Conservation (phyloP, 768 basidiomycete species). For the Naganishia vishniacii region DNA sequence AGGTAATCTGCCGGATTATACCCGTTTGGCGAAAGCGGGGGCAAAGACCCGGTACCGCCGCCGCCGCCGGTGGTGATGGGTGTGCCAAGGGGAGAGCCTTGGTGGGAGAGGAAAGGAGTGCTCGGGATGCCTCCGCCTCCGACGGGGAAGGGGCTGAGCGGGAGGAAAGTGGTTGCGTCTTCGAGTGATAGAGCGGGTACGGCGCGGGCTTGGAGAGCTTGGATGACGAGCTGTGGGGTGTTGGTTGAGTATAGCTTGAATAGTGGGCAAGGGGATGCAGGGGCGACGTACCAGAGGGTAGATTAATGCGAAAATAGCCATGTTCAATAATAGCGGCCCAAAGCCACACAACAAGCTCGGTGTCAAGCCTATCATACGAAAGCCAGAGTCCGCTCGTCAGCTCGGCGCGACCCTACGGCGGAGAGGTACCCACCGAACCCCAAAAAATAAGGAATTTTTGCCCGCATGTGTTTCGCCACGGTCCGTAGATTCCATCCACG, state of each 20-base stretch:
- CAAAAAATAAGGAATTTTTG: constrained; percentile 42
- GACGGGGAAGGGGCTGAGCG: constrained; percentile 3
- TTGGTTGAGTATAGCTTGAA: background rate
- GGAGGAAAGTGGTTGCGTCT: constrained; percentile 9
- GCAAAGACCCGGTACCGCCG: too few species aligned
- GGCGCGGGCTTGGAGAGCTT: constrained; percentile 41
- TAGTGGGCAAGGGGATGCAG: background rate
- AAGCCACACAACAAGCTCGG: constrained; percentile 41
- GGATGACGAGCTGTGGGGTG: constrained; percentile 34
- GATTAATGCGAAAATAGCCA: constrained; percentile 44
- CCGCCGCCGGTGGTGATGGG: constrained; percentile 3
- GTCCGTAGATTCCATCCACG: constrained; percentile 26
- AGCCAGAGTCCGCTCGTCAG: too few species aligned
- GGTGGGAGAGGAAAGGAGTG: constrained; percentile 4
- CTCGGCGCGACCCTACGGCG: background rate
- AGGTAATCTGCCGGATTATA: background rate
- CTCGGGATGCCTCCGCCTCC: constrained; percentile 1
- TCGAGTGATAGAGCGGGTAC: constrained; percentile 27
- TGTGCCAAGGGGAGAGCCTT: constrained; percentile 7
- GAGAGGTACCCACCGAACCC: constrained; percentile 39
- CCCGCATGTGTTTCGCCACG: constrained; percentile 34
- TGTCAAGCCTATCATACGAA: constrained; percentile 19
- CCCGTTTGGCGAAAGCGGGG: constrained; percentile 12
- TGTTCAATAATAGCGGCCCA: constrained; percentile 40
- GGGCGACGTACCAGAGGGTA: constrained; percentile 41